Evolutionary conservation across 1,284 basidiomycete species (phyloP).

Genomic region (Cryptococcus sp.): DNA sequence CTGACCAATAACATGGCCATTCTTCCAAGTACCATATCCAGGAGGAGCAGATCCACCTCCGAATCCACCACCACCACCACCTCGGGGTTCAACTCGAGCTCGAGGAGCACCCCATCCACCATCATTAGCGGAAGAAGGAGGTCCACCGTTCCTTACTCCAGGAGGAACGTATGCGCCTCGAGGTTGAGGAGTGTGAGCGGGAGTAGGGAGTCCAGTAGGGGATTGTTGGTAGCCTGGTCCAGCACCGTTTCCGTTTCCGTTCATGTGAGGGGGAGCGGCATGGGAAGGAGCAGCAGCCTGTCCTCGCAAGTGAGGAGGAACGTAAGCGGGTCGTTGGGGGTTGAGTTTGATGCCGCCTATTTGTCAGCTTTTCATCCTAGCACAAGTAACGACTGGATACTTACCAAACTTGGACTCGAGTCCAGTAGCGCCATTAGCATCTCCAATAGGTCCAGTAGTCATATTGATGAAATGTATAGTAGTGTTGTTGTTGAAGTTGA

Average conservation of each 20-base stretch:
- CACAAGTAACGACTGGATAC: constrained; percentile 35
- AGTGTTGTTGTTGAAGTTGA: neutral
- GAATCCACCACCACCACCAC: constrained; percentile 49
- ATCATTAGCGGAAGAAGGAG: constrained; percentile 36
- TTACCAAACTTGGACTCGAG: constrained; percentile 77
- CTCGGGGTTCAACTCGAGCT: constrained; percentile 39
- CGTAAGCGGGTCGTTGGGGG: constrained; percentile 72
- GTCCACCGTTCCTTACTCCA: constrained; percentile 39
- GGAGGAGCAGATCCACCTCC: constrained; percentile 49
- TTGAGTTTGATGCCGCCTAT: constrained; percentile 47
- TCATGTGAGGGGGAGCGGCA: constrained; percentile 18
- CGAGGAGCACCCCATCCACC: constrained; percentile 54
- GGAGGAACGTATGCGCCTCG: constrained; percentile 58
- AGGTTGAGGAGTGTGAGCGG: constrained; percentile 36
- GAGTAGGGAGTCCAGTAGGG: constrained; percentile 41
- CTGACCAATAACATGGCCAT: constrained; percentile 78
- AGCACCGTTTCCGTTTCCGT: constrained; percentile 12
- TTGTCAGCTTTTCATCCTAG: neutral
- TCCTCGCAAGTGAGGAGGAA: constrained; percentile 76
- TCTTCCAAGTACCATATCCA: constrained; percentile 81
- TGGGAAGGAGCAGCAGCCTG: constrained; percentile 47
- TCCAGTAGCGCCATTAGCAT: constrained; percentile 61
- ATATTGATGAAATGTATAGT: constrained; percentile 16
- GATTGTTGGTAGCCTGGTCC: constrained; percentile 34
- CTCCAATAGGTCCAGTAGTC: constrained; percentile 37